Evolutionary conservation across 208 protist species (phyloP).

Genomic region (Novymonas esmeraldas): DNA sequence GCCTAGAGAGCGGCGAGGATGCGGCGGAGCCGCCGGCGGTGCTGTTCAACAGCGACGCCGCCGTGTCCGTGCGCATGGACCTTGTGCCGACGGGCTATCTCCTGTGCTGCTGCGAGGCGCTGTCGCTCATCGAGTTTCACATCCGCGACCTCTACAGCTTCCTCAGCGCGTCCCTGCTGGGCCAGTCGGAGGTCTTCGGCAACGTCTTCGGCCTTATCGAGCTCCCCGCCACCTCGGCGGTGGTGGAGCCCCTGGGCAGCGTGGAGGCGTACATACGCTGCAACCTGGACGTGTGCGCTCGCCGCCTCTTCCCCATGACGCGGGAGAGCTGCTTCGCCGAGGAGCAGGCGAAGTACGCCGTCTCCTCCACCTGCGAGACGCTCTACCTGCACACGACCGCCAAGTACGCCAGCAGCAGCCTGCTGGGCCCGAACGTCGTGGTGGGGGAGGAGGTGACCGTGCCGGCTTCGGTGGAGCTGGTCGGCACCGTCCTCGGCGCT

Average conservation of each 20-base stretch:
- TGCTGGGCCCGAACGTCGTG: slow-evolving; percentile 58
- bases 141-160: slow-evolving; percentile 70
- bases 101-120: slow-evolving; percentile 69
- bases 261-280: slow-evolving; percentile 73
- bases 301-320: slow-evolving; percentile 79
- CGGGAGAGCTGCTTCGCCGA: slow-evolving; percentile 87
- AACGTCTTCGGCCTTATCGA: slow-evolving; percentile 79
- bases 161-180: slow-evolving; percentile 62
- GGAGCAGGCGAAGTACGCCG: slow-evolving; percentile 62
- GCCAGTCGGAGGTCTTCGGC: slow-evolving; percentile 63
- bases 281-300: slow-evolving; percentile 78
- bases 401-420: slow-evolving; percentile 27
- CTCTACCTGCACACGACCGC: slow-evolving; percentile 76
- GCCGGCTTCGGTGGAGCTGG: slow-evolving; percentile 49
- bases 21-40: slow-evolving; percentile 45
- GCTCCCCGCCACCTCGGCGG: slow-evolving; percentile 38
- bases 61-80: slow-evolving; percentile 72
- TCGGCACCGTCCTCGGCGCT: slow-evolving; percentile 57
- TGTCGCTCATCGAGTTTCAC: slow-evolving; percentile 77
- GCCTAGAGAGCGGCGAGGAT: slow-evolving; percentile 52
- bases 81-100: slow-evolving; percentile 75
- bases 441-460: slow-evolving; percentile 66
- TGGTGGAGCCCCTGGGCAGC: slow-evolving; percentile 64
- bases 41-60: slow-evolving; percentile 49
- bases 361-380: slow-evolving; percentile 62